Evolutionary conservation across 192 early-diverging fungal species (phyloP), one percentile per base, ranked within the genome.

Genomic region (Allomyces javanicus): DNA sequence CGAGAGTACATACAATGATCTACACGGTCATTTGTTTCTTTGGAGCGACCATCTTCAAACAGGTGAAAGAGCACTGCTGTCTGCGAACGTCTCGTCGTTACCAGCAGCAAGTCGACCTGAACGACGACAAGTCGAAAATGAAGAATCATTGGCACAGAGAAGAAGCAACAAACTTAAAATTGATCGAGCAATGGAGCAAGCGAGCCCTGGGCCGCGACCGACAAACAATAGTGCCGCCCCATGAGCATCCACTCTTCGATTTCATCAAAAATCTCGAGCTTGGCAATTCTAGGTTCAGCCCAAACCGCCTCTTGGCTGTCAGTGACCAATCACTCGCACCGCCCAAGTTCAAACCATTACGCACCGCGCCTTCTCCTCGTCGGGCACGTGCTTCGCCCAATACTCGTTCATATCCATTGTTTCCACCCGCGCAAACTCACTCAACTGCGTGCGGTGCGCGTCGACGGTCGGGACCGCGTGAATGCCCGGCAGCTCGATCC

Each of bases 211-310:
- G 50, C 50, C 50, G 50, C 50, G 50, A 58, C 6, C 0, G 88
- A 80, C 62, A 94, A 78, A 55, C 90, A 93, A 66, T 97, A 97
- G 78, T 97, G 94, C 5, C 73, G 74, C 1, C 83, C 81, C 33
- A 97, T 77, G 21, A 97, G 68, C 25, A 70, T 73, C 87, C 90
- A 97, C 74, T 93, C 92, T 72, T 97, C 94, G 44, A 91, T 71
- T 77, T 97, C 92, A 72, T 94, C 92, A 68, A 94, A 79, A 17
- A 92, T 79, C 71, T 97, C 92, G 40, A 97, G 71, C 65, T 70
- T 68, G 10, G 79, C 76, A 26, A 97, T 77, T 45, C 92, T 83
- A 61, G 7, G 63, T n/a, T 19, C 14, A 24, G 68, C 33, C 33
- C 33, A 45, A 61, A 24, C 11, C 44, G 61, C n/a, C 24, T 58